Conservation (phyloP, 2,329 filamentous ascomycete genomes). For the Pseudogymnoascus sp. region DNA sequence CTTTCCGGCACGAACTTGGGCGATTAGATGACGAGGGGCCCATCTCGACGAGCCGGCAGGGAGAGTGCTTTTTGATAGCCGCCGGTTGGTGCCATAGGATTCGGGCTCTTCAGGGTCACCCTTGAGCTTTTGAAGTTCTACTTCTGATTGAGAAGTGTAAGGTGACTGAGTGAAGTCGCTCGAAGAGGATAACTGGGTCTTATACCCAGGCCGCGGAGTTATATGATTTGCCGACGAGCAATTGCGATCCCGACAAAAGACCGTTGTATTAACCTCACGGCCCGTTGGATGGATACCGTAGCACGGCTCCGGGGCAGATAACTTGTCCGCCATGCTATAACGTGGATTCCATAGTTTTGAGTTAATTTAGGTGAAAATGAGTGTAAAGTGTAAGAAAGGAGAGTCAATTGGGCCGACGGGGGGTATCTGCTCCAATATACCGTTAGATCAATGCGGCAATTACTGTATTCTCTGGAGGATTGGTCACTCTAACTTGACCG, state of each 20-base stretch:
- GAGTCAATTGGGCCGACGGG: background rate
- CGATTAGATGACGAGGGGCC: background rate
- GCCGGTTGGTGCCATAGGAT: background rate
- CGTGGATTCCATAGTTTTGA: constrained; percentile 50
- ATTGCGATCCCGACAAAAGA: constrained; percentile 72
- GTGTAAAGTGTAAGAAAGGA: background rate
- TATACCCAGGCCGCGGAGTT: constrained; percentile 28
- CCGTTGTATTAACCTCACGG: constrained; percentile 61
- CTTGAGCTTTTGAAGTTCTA: background rate
- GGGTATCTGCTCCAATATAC: background rate
- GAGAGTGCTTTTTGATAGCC: background rate
- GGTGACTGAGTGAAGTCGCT: background rate
- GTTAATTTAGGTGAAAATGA: constrained; percentile 50
- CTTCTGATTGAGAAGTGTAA: background rate
- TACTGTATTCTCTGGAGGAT: background rate
- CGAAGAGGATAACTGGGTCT: background rate
- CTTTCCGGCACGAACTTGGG: background rate
- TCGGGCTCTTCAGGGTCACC: background rate
- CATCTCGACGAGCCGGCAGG: background rate
- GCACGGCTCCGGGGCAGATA: constrained; percentile 64
- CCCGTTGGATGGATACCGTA: constrained; percentile 65
- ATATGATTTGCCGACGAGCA: constrained; percentile 68
- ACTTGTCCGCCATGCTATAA: constrained; percentile 71
- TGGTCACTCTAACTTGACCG: background rate
- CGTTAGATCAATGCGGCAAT: background rate